Base-by-base conservation (phyloP, 306 rosid species). In the Acacia confusa region DNA sequence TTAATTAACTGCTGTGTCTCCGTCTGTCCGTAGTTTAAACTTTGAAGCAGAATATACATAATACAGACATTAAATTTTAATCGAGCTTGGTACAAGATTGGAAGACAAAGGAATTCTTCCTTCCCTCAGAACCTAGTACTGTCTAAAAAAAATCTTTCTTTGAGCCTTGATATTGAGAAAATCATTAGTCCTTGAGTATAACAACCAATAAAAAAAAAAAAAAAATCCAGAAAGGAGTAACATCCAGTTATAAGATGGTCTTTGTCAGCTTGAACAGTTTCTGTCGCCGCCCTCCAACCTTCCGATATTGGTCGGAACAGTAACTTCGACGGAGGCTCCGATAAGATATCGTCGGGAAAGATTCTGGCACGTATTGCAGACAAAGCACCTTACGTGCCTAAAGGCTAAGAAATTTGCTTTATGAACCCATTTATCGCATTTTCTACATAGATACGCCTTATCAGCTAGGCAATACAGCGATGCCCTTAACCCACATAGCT, bases 381-480 rank as follows among this genome's bases (percentile, higher is more conserved):
- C 91, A 61, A 92, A 84, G 82, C 92, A 84, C 78, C 98, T 78
- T 12, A 88, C 81, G 48, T 94, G 98, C 72, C 98, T 87, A 11
- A 71, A 86, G 36, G 98, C 95, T 66, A 94, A 88, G 79, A 91
- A 87, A 72, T 94, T 94, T 20, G 98, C 98, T n/a, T 78, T 83
- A 66, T 94, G 98, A 86, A 94, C 97, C 86, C 80, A 53, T 44
- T 77, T 80, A 78, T 94, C 98, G 79, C 98, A 92, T 81, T 89
- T 82, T 72, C 91, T 76, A 45, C 98, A 94, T 60, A 94, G 66
- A 87, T 83, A 92, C 6, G 98, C 97, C 55, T 87, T 82, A 78
- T 94, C 97, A 6, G 97, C 97, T 22, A 50, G 86, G 80, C 97
- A 94, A 82, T 90, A 94, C 83, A 94, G 82, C 36, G 92, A 83